Percentiles rank a stretch among this genome's conserved stretches.
Conservation (phyloP, 23 red algal genomes). For the Chondrus crispus region DNA sequence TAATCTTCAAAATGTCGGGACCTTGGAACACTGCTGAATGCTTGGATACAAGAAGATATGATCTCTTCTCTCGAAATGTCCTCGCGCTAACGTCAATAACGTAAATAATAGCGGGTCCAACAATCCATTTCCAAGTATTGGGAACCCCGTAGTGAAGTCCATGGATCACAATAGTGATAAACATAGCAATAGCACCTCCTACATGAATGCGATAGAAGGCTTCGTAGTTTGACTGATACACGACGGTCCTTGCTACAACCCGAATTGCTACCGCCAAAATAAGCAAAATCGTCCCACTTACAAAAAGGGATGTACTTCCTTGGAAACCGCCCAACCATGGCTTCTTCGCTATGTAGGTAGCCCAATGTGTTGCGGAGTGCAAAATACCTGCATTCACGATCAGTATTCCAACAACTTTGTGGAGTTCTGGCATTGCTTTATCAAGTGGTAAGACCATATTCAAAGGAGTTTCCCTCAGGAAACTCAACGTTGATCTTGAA, state of each 20-base stretch:
- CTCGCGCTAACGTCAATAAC: constrained; percentile 39
- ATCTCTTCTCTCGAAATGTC: constrained; percentile 27
- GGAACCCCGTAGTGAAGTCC: constrained; percentile 58
- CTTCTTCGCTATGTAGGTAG: constrained; percentile 14
- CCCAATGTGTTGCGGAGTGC: constrained; percentile 34
- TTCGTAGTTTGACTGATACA: constrained; percentile 59
- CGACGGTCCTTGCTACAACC: constrained; percentile 25
- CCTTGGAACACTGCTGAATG: constrained; percentile 64
- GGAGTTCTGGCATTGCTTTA: constrained; percentile 66
- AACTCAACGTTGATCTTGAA: constrained; percentile 14
- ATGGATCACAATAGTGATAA: constrained; percentile 51
- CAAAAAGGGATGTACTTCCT: constrained; percentile 46
- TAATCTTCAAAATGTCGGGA: constrained; percentile 54
- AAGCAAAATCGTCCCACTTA: constrained; percentile 54
- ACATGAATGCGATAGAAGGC: constrained; percentile 72
- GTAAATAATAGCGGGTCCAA: constrained; percentile 66
- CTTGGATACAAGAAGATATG: constrained; percentile 63
- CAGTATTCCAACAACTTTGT: constrained; percentile 52
- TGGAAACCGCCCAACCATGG: constrained; percentile 57
- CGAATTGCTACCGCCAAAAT: constrained; percentile 31
- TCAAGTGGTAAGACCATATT: constrained; percentile 63
- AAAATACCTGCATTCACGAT: constrained; percentile 34
- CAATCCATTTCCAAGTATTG: constrained; percentile 78
- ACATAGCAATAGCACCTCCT: constrained; percentile 36
- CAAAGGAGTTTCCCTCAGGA: constrained; percentile 44